phyloP scores from a whole-genome alignment of 2,329 filamentous ascomycete genomes.

The Onygenales sp. region DNA sequence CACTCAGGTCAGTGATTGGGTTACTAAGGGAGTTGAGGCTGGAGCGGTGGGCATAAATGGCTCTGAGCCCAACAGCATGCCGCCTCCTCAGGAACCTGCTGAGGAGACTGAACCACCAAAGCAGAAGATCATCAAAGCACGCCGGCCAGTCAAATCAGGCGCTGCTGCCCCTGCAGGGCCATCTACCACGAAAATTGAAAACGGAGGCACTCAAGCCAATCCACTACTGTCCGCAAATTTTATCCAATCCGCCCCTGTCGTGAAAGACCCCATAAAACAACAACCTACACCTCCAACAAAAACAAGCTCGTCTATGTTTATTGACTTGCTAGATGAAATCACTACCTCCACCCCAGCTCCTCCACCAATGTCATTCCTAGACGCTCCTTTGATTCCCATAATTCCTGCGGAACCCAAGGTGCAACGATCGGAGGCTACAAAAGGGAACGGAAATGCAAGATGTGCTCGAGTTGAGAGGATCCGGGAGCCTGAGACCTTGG shows the following conservation, averaged over 20 bases:
- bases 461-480: not conserved
- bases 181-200: not conserved
- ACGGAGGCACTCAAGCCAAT: not conserved
- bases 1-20: slow-evolving; percentile 22
- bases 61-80: slow-evolving; percentile 4
- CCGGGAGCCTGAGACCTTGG: slow-evolving; percentile 15
- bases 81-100: slow-evolving; percentile 4
- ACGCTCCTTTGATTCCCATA: not conserved
- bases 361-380: not conserved
- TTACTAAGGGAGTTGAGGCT: slow-evolving; percentile 15
- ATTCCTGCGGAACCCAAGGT: not conserved
- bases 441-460: not conserved
- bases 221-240: not conserved
- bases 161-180: not conserved
- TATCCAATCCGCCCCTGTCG: not conserved
- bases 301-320: not conserved
- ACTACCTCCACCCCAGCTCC: not conserved
- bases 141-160: too few species aligned
- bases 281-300: not conserved
- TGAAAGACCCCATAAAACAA: not conserved
- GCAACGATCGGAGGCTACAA: not conserved
- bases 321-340: not conserved
- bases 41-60: slow-evolving; percentile 8
- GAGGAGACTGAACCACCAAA: not conserved
- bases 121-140: too few species aligned